Base-by-base conservation (phyloP, 2,329 filamentous ascomycete species). In the Monosporascus cannonballus region DNA sequence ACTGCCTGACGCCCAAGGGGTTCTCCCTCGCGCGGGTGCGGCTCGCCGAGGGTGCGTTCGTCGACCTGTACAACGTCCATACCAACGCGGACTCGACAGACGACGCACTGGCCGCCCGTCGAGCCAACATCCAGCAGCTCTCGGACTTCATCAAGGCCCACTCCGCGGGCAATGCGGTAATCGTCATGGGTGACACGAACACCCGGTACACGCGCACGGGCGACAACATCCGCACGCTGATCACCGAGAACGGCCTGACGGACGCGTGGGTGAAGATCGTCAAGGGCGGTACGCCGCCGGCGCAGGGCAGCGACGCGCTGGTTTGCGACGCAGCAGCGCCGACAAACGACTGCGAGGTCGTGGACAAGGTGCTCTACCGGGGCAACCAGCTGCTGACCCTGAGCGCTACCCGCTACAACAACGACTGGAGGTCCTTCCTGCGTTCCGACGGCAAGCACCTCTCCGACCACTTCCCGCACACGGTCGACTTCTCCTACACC, bases 1-100 rank as follows among this genome's bases (percentile, higher is more conserved):
- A 88, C 64, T 87, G 85, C 63, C 69, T 87, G 57, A 87, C 84
- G 1, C 84, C 83, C 24, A 88, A 88, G 67, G 85, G 84, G 14
- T 87, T 86, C 66, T 86, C 83, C 1, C 82, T 83, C 47, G 85
- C 87, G 83, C 77, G 83, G 14, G 67, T 78, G 42, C 68, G 73
- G 20, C 58, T 86, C 15, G 74, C 73, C 8, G 70, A 74, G 37
- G 76, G 77, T 15, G 75, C 81, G 6, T 84, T 78, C 54, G 67
- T 85, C 24, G 84, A 87, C 64, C 71, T 80, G 6, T 87, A 87
- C 71, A 87, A 88, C 64, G 61, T 87, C 5, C 85, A 88, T 64
- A 71, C 83, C 1, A 84, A 88, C 64, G 85, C 85, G 18, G 84
- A 82, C n/a, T 77, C 73, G 34, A 74, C 80, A 47, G 59, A 66